Base-by-base conservation (phyloP, 192 early-diverging fungal genomes). In the Umbelopsis vinacea region DNA sequence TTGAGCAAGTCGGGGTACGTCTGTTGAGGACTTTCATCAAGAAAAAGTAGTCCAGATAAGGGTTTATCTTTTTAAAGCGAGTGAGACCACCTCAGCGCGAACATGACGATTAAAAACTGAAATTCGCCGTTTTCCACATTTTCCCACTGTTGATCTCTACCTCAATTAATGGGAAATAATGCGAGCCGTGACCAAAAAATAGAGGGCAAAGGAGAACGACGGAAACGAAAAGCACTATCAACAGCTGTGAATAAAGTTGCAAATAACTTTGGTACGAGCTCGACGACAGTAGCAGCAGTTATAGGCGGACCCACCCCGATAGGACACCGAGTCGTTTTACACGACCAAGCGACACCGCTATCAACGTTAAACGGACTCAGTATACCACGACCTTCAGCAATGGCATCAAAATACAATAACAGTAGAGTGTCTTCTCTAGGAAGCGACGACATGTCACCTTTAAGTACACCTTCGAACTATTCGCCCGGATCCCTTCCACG, bases 261-360 rank as follows among this genome's bases (percentile, higher is more conserved):
- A 9, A 63, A 19, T n/a, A 63, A 63, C 57, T 63, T 63, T 37
- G 15, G 17, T 17, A n/a, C 15, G 2, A 37, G 29, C 35, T 33
- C 57, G 33, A 14, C 57, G 11, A 14, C 54, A 33, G 29, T 14
- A 37, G 29, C 57, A 17, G 12, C 21, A 24, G 23, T 26, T 54
- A 54, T 37, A 22, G 35, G 57, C 26, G 12, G 57, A 35, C 57
- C 57, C 15, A 63, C 57, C 26, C 57, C 57, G 26, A 63, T 63
- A 37, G 57, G 57, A 11, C 57, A 63, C 26, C 57, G 57, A 63
- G 57, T 63, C 4, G 57, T 63, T 37, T 37, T 63, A 63, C 57
- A 63, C 33, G 57, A 63, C 14, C 57, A 63, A 63, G 57, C 57
- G 33, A 63, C 57, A 63, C 57, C 57, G 4, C 14, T 63, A 17